phyloP scores from a whole-genome alignment of 768 basidiomycete genomes.

The Gautieria morchelliformis region DNA sequence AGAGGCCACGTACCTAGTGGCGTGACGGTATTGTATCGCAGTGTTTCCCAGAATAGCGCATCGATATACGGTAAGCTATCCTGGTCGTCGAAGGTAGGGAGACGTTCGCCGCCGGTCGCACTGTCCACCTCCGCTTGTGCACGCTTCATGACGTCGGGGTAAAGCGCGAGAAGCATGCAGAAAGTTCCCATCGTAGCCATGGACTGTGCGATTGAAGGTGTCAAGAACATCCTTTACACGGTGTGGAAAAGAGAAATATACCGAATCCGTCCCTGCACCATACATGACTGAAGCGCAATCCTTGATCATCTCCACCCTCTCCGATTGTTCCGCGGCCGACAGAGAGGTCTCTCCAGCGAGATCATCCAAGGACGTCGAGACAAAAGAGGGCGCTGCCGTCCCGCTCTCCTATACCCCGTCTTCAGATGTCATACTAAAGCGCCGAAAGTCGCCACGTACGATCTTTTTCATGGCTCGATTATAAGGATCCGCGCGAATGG shows the following conservation, averaged over 20 bases:
- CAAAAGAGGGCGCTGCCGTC: neutral
- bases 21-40: slow-evolving; percentile 15
- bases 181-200: slow-evolving; percentile 3
- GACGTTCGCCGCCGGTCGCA: slow-evolving; percentile 6
- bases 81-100: slow-evolving; percentile 8
- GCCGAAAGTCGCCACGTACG: neutral
- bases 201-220: neutral
- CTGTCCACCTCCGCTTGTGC: slow-evolving; percentile 12
- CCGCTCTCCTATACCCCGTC: neutral
- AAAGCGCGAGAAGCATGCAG: neutral
- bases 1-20: slow-evolving; percentile 1
- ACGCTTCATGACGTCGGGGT: slow-evolving; percentile 10
- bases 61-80: slow-evolving; percentile 13
- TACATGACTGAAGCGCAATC: slow-evolving; percentile 1
- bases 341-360: neutral
- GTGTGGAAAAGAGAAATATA: neutral
- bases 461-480: neutral
- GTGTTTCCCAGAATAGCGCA: slow-evolving; percentile 24
- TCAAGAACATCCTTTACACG: neutral
- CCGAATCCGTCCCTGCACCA: neutral
- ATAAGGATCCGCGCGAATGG: slow-evolving; percentile 2
- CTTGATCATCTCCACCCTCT: slow-evolving; percentile 3
- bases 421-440: neutral
- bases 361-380: slow-evolving; percentile 3
- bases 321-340: neutral